Conservation (phyloP, 108 stramenopile genomes). For the Nitzschia inconspicua region DNA sequence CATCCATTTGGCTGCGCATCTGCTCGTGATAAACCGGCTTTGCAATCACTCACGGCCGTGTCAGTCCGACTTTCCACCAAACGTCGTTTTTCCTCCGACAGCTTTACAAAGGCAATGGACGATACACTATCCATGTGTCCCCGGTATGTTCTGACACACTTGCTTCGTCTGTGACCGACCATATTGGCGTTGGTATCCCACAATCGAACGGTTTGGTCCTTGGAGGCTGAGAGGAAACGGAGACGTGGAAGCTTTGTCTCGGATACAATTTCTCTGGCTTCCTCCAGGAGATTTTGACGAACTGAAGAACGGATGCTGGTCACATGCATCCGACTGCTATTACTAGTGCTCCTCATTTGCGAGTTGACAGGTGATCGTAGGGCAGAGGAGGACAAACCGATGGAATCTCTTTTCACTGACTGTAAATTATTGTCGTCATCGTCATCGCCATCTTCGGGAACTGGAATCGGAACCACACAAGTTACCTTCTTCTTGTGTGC, state of each 20-base stretch:
- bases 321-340: no score
- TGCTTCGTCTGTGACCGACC: neutral
- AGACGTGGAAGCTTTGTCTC: slow-evolving; percentile 16
- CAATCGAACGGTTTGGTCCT: slow-evolving; percentile 18
- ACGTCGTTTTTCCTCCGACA: no score
- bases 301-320: neutral
- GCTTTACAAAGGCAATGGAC: neutral
- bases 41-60: no score
- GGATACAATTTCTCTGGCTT: slow-evolving; percentile 6
- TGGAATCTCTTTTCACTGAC: neutral
- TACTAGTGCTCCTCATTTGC: no score
- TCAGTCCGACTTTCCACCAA: no score
- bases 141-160: neutral
- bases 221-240: slow-evolving; percentile 18
- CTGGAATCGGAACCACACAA: slow-evolving; percentile 10
- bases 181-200: slow-evolving; percentile 20
- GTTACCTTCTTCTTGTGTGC: slow-evolving; percentile 14
- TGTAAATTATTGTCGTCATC: neutral
- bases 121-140: neutral
- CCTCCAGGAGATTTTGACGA: neutral
- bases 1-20: neutral
- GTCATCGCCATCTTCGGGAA: neutral
- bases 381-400: no score
- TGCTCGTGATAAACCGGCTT: neutral
- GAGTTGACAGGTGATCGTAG: no score